Conservation (phyloP, 2,329 filamentous ascomycete genomes). For the Fusarium multiceps region DNA sequence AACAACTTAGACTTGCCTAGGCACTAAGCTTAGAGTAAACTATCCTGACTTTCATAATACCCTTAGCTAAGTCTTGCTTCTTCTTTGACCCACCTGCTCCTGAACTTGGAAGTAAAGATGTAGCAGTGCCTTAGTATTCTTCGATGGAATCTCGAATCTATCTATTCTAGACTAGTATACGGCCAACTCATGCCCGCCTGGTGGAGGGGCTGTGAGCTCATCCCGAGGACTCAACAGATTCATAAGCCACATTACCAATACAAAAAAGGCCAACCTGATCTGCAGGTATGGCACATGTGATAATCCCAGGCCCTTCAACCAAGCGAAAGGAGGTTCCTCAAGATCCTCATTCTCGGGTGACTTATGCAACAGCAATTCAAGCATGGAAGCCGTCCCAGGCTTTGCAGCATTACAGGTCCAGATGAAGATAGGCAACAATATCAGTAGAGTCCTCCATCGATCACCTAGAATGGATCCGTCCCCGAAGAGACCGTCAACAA, state of each 20-base stretch:
- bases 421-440: conserved; percentile 43
- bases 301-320: background rate
- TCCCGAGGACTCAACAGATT: conserved; percentile 24
- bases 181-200: background rate
- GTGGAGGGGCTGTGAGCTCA: background rate
- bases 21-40: too few species aligned
- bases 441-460: conserved; percentile 42
- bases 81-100: too few species aligned
- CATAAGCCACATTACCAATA: conserved; percentile 34
- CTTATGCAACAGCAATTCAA: conserved; percentile 36
- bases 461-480: conserved; percentile 40
- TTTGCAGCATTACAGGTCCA: conserved; percentile 39
- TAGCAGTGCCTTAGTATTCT: background rate
- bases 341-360: background rate
- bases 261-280: conserved; percentile 13
- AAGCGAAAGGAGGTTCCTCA: background rate
- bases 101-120: background rate
- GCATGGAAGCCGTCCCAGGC: conserved; percentile 35
- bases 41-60: too few species aligned
- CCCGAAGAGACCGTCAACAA: conserved; percentile 38
- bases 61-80: too few species aligned
- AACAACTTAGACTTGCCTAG: too few species aligned
- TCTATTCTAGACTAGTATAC: background rate
- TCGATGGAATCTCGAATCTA: background rate
- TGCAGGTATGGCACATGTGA: background rate